Evolutionary conservation across 176 grass and related monocot species (phyloP).

Genomic region (Olyra latifolia): DNA sequence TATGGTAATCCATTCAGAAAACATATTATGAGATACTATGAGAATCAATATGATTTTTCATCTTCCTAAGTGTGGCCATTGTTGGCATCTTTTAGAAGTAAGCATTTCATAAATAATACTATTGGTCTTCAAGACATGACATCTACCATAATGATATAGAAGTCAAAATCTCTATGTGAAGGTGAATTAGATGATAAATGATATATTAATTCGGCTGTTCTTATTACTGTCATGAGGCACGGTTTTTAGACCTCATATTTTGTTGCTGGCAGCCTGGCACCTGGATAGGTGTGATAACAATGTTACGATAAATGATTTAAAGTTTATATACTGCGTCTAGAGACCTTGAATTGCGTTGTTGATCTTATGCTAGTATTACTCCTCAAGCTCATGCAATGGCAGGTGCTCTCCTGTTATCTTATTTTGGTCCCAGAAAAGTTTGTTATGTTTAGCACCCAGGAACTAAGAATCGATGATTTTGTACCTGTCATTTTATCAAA

Average conservation of each 20-base stretch:
- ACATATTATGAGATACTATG: neutral
- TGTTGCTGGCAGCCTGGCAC: neutral
- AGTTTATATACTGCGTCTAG: neutral
- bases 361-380: neutral
- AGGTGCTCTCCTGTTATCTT: neutral
- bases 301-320: neutral
- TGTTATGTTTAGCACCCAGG: slow-evolving; percentile 4
- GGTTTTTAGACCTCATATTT: neutral
- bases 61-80: neutral
- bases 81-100: slow-evolving; percentile 5
- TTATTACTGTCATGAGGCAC: neutral
- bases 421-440: neutral
- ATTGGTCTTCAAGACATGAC: neutral
- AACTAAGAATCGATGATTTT: neutral
- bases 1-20: neutral
- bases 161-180: neutral
- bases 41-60: slow-evolving; percentile 14
- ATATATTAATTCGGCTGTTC: neutral
- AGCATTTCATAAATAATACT: slow-evolving; percentile 21
- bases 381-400: neutral
- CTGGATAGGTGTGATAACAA: neutral
- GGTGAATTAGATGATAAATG: neutral
- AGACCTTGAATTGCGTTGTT: neutral
- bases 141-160: slow-evolving; percentile 1
- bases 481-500: neutral